phyloP scores from a whole-genome alignment of 2,329 filamentous ascomycete species.

The Blumeriella jaapii region DNA sequence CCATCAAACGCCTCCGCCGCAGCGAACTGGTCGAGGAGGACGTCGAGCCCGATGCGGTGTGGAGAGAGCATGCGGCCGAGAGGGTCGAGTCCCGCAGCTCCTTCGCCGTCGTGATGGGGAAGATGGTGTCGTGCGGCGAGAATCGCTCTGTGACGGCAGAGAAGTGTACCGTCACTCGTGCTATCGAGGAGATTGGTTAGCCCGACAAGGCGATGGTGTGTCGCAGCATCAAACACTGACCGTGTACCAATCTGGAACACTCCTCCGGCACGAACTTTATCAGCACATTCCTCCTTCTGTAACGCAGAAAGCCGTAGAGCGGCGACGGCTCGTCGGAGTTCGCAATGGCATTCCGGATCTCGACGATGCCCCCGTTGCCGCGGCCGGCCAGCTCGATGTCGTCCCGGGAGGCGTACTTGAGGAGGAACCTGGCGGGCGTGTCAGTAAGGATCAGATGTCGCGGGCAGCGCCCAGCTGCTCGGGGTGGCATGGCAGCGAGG shows the following conservation, averaged over 20 bases:
- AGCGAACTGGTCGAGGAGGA: conserved; percentile 77
- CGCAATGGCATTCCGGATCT: conserved; percentile 68
- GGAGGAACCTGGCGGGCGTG: conserved; percentile 93
- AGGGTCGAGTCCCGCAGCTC: conserved; percentile 82
- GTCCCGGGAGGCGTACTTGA: conserved; percentile 85
- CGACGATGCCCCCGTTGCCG: conserved; percentile 72
- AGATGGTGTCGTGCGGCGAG: conserved; percentile 74
- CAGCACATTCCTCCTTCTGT: conserved; percentile 78
- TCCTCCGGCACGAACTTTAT: conserved; percentile 88
- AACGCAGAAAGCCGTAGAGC: conserved; percentile 83
- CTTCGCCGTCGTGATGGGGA: conserved; percentile 61
- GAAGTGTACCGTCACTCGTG: conserved; percentile 68
- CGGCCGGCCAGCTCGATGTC: conserved; percentile 67
- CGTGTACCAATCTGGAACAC: conserved; percentile 84
- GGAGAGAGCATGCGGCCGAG: conserved; percentile 77
- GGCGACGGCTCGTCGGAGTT: conserved; percentile 76
- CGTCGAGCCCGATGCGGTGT: conserved; percentile 76
- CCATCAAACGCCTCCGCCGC: conserved; percentile 66
- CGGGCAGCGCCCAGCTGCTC: conserved; percentile 3
- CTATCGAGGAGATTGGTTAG: conserved; percentile 35
- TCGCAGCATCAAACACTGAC: conserved; percentile 37
- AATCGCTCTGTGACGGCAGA: conserved; percentile 59
- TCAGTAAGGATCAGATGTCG: too few species aligned
- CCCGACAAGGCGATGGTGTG: conserved; percentile 1
- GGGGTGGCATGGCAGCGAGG: too few species aligned